Conservation (phyloP, 2,329 filamentous ascomycete species). For the Hypomyces perniciosus region DNA sequence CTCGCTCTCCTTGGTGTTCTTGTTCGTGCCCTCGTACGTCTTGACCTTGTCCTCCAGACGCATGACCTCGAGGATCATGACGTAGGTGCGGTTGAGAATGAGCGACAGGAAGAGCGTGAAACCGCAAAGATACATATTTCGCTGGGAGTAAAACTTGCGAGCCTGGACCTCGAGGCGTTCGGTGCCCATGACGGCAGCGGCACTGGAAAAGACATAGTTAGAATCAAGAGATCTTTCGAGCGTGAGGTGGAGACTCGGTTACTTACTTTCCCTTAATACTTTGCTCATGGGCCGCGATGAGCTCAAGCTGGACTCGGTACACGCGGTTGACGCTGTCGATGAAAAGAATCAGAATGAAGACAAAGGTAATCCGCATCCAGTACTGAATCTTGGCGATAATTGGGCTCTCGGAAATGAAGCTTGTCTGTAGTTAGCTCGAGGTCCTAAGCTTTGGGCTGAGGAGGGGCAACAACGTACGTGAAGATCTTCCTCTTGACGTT, state of each 20-base stretch:
- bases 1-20: conserved; percentile 58
- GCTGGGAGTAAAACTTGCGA: conserved; percentile 99
- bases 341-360: conserved; percentile 98
- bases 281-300: conserved; percentile 63
- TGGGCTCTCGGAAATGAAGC: conserved; percentile 88
- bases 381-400: conserved; percentile 90
- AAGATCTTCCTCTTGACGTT: conserved; percentile 80
- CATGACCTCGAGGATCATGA: conserved; percentile 89
- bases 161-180: conserved; percentile 98
- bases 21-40: conserved; percentile 58
- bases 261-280: conserved; percentile 41
- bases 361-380: conserved; percentile 97
- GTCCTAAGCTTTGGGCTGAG: background rate
- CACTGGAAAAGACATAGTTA: conserved; percentile 21
- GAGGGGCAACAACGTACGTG: conserved; percentile 44
- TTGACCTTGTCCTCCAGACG: conserved; percentile 88
- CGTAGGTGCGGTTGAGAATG: conserved; percentile 98
- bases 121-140: conserved; percentile 99
- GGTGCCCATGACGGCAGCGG: conserved; percentile 70
- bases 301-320: conserved; percentile 90
- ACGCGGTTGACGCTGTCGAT: conserved; percentile 94
- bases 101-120: conserved; percentile 98
- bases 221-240: conserved; percentile 10
- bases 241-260: background rate
- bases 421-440: conserved; percentile 27